Percentiles rank a stretch among this genome's conserved stretches.
phyloP scores from a whole-genome alignment of 2,329 filamentous ascomycete species.

The Aspergillus candidus region DNA sequence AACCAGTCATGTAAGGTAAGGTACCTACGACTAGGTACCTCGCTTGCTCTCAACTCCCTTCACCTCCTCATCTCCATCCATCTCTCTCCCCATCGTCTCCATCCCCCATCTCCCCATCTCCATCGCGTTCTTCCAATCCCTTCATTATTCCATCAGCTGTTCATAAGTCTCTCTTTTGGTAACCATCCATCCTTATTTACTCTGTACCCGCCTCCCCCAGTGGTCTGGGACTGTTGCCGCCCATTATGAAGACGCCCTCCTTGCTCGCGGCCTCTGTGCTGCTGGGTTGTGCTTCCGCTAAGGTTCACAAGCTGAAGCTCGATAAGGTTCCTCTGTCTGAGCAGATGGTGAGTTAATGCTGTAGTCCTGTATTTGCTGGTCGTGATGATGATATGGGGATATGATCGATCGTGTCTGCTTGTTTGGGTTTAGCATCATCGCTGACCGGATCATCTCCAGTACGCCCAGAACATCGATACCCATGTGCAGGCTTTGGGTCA shows the following conservation, averaged over 20 bases:
- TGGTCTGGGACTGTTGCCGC: slow-evolving; percentile 3
- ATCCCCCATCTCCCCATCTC: slow-evolving; percentile 14
- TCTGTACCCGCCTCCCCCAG: too few species aligned
- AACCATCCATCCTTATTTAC: too few species aligned
- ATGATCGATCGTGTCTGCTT: background rate
- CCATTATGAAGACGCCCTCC: slow-evolving; percentile 75
- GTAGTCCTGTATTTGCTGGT: background rate
- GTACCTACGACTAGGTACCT: slow-evolving; percentile 12
- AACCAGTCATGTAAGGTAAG: slow-evolving; percentile 20
- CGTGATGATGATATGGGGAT: background rate
- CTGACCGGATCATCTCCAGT: slow-evolving; percentile 43
- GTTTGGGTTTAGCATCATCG: background rate
- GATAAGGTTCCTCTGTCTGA: slow-evolving; percentile 91
- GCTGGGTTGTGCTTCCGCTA: slow-evolving; percentile 76
- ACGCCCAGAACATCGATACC: slow-evolving; percentile 69
- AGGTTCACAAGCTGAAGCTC: slow-evolving; percentile 92
- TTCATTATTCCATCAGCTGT: slow-evolving; percentile 2
- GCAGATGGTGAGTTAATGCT: slow-evolving; percentile 66
- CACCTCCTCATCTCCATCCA: slow-evolving; percentile 20
- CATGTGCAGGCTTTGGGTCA: slow-evolving; percentile 80
- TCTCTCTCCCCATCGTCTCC: slow-evolving; percentile 16
- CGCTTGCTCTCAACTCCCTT: slow-evolving; percentile 18
- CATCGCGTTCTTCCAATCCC: background rate
- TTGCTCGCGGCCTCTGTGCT: slow-evolving; percentile 72
- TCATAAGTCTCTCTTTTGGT: background rate